Evolutionary conservation across 306 rosid genomes (phyloP).

Genomic region (Spatholobus suberectus): DNA sequence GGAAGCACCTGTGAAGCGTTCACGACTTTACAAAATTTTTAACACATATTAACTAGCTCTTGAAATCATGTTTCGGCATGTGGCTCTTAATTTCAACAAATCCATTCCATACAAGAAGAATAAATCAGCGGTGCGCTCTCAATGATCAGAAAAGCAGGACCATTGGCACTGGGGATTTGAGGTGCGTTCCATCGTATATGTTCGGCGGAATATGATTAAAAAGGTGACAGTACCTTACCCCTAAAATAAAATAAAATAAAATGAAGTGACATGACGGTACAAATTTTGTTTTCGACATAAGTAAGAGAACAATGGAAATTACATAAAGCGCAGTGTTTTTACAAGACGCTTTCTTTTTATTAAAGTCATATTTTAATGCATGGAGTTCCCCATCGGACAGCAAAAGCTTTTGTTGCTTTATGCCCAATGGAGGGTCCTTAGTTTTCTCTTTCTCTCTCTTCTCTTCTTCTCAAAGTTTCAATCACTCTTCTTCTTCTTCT

Average conservation of each 20-base stretch:
- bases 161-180: not conserved
- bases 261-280: not conserved
- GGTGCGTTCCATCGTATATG: slow-evolving; percentile 7
- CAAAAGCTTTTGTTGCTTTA: slow-evolving; percentile 65
- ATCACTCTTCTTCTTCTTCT: slow-evolving; percentile 32
- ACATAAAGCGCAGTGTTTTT: slow-evolving; percentile 36
- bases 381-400: slow-evolving; percentile 66
- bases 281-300: not conserved
- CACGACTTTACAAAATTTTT: not conserved
- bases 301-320: not conserved
- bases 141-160: slow-evolving; percentile 3
- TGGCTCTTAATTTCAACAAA: slow-evolving; percentile 5
- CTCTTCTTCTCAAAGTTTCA: slow-evolving; percentile 35
- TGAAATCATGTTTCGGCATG: not conserved
- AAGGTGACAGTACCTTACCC: not conserved
- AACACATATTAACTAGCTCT: not conserved
- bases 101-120: not conserved
- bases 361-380: slow-evolving; percentile 62
- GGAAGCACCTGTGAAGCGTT: not conserved
- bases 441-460: slow-evolving; percentile 36
- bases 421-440: slow-evolving; percentile 79
- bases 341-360: slow-evolving; percentile 26
- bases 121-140: not conserved
- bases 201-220: slow-evolving; percentile 47
- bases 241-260: not conserved